Evolutionary conservation across 345 rosid species (phyloP), one percentile per base, ranked within the genome.

Genomic region (Brassica incana): DNA sequence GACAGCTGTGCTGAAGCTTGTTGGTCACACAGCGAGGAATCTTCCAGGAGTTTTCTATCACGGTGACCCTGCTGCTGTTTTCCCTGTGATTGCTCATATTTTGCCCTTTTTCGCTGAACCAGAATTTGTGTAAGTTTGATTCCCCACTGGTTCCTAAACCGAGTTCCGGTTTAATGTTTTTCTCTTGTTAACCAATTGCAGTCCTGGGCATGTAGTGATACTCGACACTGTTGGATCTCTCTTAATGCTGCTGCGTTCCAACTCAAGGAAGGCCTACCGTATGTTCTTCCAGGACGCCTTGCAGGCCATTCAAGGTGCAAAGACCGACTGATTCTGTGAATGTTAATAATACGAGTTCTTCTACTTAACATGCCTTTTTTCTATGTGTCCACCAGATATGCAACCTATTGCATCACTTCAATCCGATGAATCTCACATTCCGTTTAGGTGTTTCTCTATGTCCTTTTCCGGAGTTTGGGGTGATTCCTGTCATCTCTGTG

Each of bases 81-180:
- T 95, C 66, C 94, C 98, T 5, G 88, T 92, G 4, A 87, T 95
- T 78, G 94, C 87, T 74, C 90, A 92, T 80, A 83, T 95, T 40
- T 59, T 93, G 52, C 98, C 97, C 50, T 92, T 90, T 84, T 91
- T 95, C 36, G 88, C 93, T 0, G 94, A 92, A 78, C 98, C 97
- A 45, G 75, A 90, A 5, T 89, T 92, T 77, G 40, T 88, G 99
- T 93, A 76, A 82, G 94, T 77, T 45, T 8, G 56, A n/a, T 54
- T 1, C 5, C 56, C 5, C n/a, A 12, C 54, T 33, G 36, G 36
- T 33, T 33, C 6, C 36, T 6, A 36, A 6, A 36, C 40, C 40
- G 40, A 36, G 40, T 36, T 36, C 8, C 40, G 40, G 40, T 36
- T 36, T 36, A 36, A 36, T 36, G 9, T 8, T 1, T 54, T 52